A percentile compares a stretch with the other conserved stretches of the same genome.
These are phyloP conservation scores for Colletotrichum siamense DNA, from an alignment of 2,329 filamentous ascomycete genomes.

Conservation along the genomic window DNA sequence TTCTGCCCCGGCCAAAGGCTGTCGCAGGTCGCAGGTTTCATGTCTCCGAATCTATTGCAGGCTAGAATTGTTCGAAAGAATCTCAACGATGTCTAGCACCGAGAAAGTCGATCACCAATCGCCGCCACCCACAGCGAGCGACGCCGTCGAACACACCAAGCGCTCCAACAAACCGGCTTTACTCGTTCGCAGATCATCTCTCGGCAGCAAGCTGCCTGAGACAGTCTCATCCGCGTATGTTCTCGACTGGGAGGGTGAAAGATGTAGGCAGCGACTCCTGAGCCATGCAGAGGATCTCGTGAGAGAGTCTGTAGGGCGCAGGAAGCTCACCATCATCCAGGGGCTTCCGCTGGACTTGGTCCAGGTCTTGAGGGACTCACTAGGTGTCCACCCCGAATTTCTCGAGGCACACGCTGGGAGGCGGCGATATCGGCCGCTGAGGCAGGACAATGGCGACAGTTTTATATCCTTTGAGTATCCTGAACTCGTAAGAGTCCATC, in stretches of 20 bases:
- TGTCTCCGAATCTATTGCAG: neutral
- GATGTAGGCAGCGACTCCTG: constrained; percentile 11
- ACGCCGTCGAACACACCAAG: constrained; percentile 13
- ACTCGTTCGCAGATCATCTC: constrained; percentile 11
- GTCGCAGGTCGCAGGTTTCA: neutral
- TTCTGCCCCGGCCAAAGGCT: neutral
- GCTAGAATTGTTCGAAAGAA: neutral
- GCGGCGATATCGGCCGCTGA: constrained; percentile 27
- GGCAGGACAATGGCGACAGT: neutral
- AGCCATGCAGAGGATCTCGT: constrained; percentile 15
- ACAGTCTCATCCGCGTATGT: constrained; percentile 14
- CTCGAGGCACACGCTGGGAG: constrained; percentile 34
- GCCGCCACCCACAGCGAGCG: constrained; percentile 8
- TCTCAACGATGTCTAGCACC: neutral
- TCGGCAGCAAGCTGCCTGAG: constrained; percentile 17
- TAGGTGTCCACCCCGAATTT: constrained; percentile 34
- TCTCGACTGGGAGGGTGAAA: constrained; percentile 15
- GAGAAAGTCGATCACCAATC: constrained; percentile 14
- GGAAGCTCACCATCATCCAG: constrained; percentile 17
- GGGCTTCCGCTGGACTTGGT: constrained; percentile 18
- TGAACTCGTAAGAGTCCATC: constrained; percentile 27
- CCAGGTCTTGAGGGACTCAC: constrained; percentile 25
- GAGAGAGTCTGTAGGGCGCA: constrained; percentile 14
- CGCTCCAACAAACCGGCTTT: constrained; percentile 15
- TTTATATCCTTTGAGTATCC: constrained; percentile 35